Evolutionary conservation across 2,329 filamentous ascomycete genomes (phyloP), one percentile per base, ranked within the genome.

Genomic region (Pseudodiploospora longispora): DNA sequence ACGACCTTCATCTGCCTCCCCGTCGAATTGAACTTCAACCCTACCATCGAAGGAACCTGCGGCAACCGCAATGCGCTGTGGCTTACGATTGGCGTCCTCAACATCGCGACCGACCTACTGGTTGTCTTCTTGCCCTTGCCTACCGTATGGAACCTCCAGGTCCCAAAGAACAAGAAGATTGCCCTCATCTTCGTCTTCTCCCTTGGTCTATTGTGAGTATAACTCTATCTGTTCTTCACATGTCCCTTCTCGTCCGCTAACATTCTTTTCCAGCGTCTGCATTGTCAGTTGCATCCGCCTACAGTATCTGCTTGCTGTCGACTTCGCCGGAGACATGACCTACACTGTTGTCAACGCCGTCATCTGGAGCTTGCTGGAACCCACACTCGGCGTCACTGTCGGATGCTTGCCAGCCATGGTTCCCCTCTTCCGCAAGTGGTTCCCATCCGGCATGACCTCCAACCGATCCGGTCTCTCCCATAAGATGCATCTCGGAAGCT

Each of bases 211-310:
- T 50, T 62, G 60, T 64, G 44, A 54, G 59, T 52, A 31, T 19
- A 19, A 19, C 19, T 19, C 19, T 19, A 19, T 19, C 19, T 19
- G 19, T 19, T 19, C 19, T 19, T 19, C 19, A 19, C 19, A 19
- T 19, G 19, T 19, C 19, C 19, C 19, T 19, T 2, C 19, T 19
- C 19, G 19, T 19, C 19, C 19, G 19, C 19, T 19, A 19, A 19
- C 19, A 19, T 19, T 3, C 19, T 19, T 39, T 27, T 34, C 33
- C 42, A 65, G 62, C 6, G 59, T 59, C 1, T 63, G 59, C 44
- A 56, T 66, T 32, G 58, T 66, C 38, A 63, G 57, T 41, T 55
- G 53, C 36, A 50, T 66, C 43, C 60, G 65, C 4, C 57, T 68
- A 27, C 37, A 39, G 27, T 39, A 39, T 10, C 12, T 39, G 2